Evolutionary conservation across 1,284 basidiomycete genomes (phyloP).

Genomic region (Papiliotrema laurentii): DNA sequence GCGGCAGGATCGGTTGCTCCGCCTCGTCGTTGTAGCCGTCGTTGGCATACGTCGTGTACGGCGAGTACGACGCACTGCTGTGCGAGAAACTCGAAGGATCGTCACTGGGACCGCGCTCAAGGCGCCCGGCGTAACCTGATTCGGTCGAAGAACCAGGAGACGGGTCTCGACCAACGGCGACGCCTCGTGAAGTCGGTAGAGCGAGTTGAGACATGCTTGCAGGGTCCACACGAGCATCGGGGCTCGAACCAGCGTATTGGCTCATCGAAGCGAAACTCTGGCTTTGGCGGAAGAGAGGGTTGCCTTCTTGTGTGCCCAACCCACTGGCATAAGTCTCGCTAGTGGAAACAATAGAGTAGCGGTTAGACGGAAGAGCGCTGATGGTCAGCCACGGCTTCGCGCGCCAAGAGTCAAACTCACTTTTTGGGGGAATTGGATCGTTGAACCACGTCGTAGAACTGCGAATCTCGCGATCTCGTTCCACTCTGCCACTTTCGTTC

Average conservation of each 20-base stretch:
- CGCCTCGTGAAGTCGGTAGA: constrained; percentile 51
- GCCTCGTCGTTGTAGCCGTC: constrained; percentile 50
- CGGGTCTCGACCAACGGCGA: constrained; percentile 37
- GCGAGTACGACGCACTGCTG: constrained; percentile 7
- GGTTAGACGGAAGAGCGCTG: constrained; percentile 42
- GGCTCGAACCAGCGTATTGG: constrained; percentile 54
- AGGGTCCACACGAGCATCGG: constrained; percentile 56
- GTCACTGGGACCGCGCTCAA: constrained; percentile 22
- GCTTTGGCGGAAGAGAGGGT: constrained; percentile 38
- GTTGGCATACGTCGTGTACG: constrained; percentile 18
- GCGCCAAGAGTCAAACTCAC: constrained; percentile 50
- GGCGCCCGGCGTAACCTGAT: constrained; percentile 21
- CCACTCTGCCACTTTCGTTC: constrained; percentile 90
- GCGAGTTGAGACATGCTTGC: constrained; percentile 51
- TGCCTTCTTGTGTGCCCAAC: constrained; percentile 43
- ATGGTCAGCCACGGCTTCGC: neutral
- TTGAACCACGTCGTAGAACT: constrained; percentile 39
- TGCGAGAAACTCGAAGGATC: constrained; percentile 15
- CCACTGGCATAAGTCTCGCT: constrained; percentile 59
- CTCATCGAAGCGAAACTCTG: constrained; percentile 41
- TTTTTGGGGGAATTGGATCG: constrained; percentile 53
- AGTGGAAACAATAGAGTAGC: constrained; percentile 71
- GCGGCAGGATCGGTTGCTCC: constrained; percentile 53
- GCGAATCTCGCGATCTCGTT: constrained; percentile 73
- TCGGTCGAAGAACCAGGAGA: constrained; percentile 38